Conservation (phyloP, 2,329 filamentous ascomycete genomes). For the Ophiostoma fasciatum region DNA sequence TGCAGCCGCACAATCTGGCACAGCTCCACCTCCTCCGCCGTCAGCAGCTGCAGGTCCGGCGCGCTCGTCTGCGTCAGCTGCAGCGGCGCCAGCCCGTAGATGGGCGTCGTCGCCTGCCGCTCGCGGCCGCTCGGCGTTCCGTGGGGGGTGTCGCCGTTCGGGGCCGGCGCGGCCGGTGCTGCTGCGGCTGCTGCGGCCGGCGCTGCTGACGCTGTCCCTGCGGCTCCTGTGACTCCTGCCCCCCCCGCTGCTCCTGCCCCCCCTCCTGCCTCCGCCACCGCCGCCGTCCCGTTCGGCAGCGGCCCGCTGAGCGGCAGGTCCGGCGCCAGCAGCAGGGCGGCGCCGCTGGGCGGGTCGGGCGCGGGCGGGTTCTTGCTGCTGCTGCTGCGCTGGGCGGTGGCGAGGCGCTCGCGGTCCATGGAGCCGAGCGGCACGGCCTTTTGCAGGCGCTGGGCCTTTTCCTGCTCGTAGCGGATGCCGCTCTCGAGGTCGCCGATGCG, state of each 20-base stretch:
- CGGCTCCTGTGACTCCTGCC: background rate
- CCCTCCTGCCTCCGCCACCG: conserved; percentile 16
- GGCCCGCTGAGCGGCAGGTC: conserved; percentile 35
- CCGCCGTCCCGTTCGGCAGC: conserved; percentile 37
- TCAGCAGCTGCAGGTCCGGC: conserved; percentile 73
- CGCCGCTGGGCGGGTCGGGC: conserved; percentile 59
- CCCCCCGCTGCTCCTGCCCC: no score
- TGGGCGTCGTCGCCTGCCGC: conserved; percentile 33
- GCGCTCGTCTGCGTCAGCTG: conserved; percentile 60
- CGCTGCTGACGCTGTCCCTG: background rate
- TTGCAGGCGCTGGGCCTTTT: conserved; percentile 65
- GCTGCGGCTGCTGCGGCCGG: background rate
- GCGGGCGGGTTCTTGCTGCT: conserved; percentile 51
- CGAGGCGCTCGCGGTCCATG: conserved; percentile 68
- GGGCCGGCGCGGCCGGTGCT: conserved; percentile 18
- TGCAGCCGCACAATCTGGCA: conserved; percentile 74
- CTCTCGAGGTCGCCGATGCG: conserved; percentile 71
- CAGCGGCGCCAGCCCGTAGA: conserved; percentile 48
- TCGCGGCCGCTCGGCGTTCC: no score
- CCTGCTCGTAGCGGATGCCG: conserved; percentile 84
- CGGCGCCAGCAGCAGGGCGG: conserved; percentile 61
- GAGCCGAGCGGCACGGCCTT: conserved; percentile 58
- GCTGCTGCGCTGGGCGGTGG: conserved; percentile 51
- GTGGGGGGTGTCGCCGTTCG: conserved; percentile 16
- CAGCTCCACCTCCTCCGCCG: conserved; percentile 68